These are phyloP conservation scores for Cordyceps cicadae DNA, from an alignment of 2,329 filamentous ascomycete genomes.

Conservation along the genomic window DNA sequence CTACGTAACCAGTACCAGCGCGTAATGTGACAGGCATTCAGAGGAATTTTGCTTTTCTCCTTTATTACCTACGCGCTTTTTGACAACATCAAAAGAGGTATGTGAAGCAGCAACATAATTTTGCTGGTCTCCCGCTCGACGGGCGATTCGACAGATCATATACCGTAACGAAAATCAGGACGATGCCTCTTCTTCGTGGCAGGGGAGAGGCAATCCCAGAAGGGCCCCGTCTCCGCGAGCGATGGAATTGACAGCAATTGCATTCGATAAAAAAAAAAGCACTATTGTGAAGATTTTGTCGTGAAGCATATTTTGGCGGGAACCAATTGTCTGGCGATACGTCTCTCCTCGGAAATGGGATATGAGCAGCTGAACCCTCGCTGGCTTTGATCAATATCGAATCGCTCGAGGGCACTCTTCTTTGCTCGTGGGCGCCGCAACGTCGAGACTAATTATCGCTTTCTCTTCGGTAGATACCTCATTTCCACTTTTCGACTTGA, in stretches of 20 bases:
- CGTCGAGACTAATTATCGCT: constrained; percentile 49
- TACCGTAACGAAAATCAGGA: constrained; percentile 22
- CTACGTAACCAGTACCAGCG: constrained; percentile 3
- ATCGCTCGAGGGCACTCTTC: constrained; percentile 57
- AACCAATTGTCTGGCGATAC: constrained; percentile 40
- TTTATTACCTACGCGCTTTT: constrained; percentile 9
- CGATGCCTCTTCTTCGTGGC: constrained; percentile 43
- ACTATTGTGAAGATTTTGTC: background rate
- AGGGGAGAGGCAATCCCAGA: constrained; percentile 52
- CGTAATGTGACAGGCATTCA: background rate
- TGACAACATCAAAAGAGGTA: constrained; percentile 33
- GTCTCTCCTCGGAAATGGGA: constrained; percentile 48
- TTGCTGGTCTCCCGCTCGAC: constrained; percentile 15
- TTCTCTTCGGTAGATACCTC: constrained; percentile 51
- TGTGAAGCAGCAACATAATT: constrained; percentile 24
- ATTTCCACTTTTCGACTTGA: constrained; percentile 59
- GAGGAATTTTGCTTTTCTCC: constrained; percentile 6
- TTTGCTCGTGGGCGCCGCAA: constrained; percentile 47
- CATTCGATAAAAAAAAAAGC: background rate
- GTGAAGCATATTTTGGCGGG: background rate
- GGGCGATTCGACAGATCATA: constrained; percentile 22
- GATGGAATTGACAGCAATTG: background rate
- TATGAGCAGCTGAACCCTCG: constrained; percentile 63
- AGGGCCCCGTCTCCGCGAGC: constrained; percentile 15
- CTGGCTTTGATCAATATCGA: constrained; percentile 26